Evolutionary conservation across 2,329 filamentous ascomycete species (phyloP).

Genomic region (Bipolaris gigantea): DNA sequence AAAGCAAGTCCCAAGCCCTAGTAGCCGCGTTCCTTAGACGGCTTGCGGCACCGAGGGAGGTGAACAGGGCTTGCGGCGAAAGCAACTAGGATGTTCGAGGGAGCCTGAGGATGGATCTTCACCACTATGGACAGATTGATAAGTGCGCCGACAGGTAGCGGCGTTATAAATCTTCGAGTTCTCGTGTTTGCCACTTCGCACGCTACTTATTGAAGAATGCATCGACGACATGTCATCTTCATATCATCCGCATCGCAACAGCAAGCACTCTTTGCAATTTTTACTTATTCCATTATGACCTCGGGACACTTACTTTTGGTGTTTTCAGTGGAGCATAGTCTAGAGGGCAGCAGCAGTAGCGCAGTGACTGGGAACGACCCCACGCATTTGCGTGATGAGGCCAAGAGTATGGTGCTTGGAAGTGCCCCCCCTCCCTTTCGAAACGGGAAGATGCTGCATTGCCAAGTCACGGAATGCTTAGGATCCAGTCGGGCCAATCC

Average conservation of each 20-base stretch:
- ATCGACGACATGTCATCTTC: background rate
- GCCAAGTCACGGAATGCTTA: conserved; percentile 3
- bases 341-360: background rate
- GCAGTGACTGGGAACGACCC: background rate
- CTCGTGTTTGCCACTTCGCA: background rate
- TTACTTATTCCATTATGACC: background rate
- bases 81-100: background rate
- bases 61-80: background rate
- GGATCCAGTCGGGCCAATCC: background rate
- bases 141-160: background rate
- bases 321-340: background rate
- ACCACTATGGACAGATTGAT: background rate
- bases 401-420: background rate
- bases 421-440: background rate
- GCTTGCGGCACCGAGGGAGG: background rate
- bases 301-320: background rate
- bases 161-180: background rate
- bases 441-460: background rate
- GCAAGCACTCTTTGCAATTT: background rate
- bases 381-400: background rate
- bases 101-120: background rate
- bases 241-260: background rate
- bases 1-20: background rate
- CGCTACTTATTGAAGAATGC: background rate
- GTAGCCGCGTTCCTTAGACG: background rate